Evolutionary conservation across 495 filamentous ascomycete genomes (phyloP).

Genomic region (Aspergillus nidulans): DNA sequence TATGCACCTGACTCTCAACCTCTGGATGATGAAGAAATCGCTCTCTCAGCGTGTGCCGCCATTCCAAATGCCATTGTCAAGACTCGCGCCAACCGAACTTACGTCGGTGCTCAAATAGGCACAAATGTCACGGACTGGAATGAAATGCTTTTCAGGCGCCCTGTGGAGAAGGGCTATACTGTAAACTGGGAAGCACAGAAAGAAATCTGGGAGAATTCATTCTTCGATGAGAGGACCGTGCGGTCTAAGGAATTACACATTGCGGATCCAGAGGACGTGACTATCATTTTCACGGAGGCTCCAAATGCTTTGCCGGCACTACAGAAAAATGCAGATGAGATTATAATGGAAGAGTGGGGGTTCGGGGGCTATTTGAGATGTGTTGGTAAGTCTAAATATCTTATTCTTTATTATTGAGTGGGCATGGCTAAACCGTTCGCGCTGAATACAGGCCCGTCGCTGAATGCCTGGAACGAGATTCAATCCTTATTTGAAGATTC

Average conservation of each 20-base stretch:
- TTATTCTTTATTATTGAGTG: background rate
- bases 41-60: slow-evolving; percentile 49
- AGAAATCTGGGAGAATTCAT: slow-evolving; percentile 91
- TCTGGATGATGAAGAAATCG: slow-evolving; percentile 38
- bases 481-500: slow-evolving; percentile 56
- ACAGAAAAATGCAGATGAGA: slow-evolving; percentile 89
- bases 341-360: slow-evolving; percentile 97
- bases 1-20: slow-evolving; percentile 50
- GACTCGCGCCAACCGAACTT: slow-evolving; percentile 70
- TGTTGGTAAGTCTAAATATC: slow-evolving; percentile 37
- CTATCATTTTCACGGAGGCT: slow-evolving; percentile 80
- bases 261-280: slow-evolving; percentile 62
- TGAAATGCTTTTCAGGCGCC: slow-evolving; percentile 79
- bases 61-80: slow-evolving; percentile 88
- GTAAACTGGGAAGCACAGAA: slow-evolving; percentile 97
- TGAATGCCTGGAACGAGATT: slow-evolving; percentile 84
- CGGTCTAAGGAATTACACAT: slow-evolving; percentile 36
- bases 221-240: slow-evolving; percentile 70
- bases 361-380: slow-evolving; percentile 80
- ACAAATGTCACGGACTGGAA: slow-evolving; percentile 81
- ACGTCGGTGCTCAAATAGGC: slow-evolving; percentile 72
- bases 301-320: slow-evolving; percentile 79
- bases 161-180: slow-evolving; percentile 91
- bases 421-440: background rate
- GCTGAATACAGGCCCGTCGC: slow-evolving; percentile 50